A percentile compares a stretch with the other conserved stretches of the same genome.
phyloP scores from a whole-genome alignment of 257 asterid species.

The Gynochthodes officinalis region DNA sequence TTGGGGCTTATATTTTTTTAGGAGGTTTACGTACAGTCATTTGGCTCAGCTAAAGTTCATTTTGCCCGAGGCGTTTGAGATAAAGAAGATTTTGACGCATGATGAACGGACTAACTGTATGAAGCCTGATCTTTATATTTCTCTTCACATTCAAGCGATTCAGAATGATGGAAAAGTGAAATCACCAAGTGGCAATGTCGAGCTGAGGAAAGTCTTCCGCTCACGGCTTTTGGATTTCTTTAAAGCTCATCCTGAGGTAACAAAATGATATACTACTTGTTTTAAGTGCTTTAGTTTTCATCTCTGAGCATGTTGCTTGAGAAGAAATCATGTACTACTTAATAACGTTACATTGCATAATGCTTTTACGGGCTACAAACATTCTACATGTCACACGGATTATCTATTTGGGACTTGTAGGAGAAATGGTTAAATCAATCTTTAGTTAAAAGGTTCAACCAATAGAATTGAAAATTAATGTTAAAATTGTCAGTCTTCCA shows the following conservation, averaged over 20 bases:
- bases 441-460: background rate
- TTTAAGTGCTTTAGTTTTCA: background rate
- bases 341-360: background rate
- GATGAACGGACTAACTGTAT: conserved; percentile 74
- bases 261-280: background rate
- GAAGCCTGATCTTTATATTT: conserved; percentile 55
- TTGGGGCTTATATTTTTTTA: conserved; percentile 23
- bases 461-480: too few relatives aligned
- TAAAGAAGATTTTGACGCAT: conserved; percentile 50
- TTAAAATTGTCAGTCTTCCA: too few relatives aligned
- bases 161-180: conserved; percentile 30
- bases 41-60: conserved; percentile 77
- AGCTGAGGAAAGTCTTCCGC: conserved; percentile 60
- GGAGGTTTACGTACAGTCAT: conserved; percentile 71
- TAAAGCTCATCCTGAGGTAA: conserved; percentile 78
- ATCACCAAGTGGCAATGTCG: conserved; percentile 39
- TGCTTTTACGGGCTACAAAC: background rate
- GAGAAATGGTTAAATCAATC: background rate
- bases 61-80: conserved; percentile 72
- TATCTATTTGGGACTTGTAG: background rate
- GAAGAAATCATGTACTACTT: background rate
- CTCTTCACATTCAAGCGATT: conserved; percentile 32
- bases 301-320: background rate
- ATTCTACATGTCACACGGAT: background rate
- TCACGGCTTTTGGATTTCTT: conserved; percentile 51